Percentiles rank a stretch among this genome's conserved stretches.
Conservation (phyloP, 2,329 filamentous ascomycete species). For the Ascochyta pisi region DNA sequence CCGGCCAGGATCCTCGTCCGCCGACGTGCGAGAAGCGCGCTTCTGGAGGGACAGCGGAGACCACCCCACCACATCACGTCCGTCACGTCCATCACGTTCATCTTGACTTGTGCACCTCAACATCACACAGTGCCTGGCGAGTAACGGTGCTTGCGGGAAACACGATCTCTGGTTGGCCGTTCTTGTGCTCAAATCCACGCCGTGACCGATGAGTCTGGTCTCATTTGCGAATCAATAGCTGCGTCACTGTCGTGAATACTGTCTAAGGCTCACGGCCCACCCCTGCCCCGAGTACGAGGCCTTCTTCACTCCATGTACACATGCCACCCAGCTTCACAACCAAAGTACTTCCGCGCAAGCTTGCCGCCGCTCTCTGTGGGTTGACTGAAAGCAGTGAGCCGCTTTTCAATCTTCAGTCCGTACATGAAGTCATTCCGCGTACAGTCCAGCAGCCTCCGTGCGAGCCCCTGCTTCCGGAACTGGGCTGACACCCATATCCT, state of each 20-base stretch:
- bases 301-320: slow-evolving; percentile 64
- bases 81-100: slow-evolving; percentile 17
- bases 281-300: not conserved
- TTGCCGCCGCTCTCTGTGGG: slow-evolving; percentile 67
- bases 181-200: not conserved
- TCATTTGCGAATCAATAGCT: slow-evolving; percentile 9
- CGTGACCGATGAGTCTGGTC: not conserved
- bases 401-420: slow-evolving; percentile 61
- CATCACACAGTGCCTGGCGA: slow-evolving; percentile 10
- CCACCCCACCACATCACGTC: slow-evolving; percentile 27
- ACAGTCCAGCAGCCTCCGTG: slow-evolving; percentile 63
- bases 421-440: slow-evolving; percentile 63
- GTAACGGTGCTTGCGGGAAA: slow-evolving; percentile 6
- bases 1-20: slow-evolving; percentile 20
- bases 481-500: slow-evolving; percentile 69
- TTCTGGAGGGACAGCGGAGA: slow-evolving; percentile 31
- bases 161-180: not conserved
- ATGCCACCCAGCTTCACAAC: slow-evolving; percentile 62
- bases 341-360: slow-evolving; percentile 66
- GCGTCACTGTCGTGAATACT: slow-evolving; percentile 1
- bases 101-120: slow-evolving; percentile 8
- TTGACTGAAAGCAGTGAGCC: slow-evolving; percentile 68
- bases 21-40: slow-evolving; percentile 24
- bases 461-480: slow-evolving; percentile 64
- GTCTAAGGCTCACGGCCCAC: slow-evolving; percentile 2